Evolutionary conservation across 257 asterid genomes (phyloP).

Genomic region (Ajuga chamaepitys): DNA sequence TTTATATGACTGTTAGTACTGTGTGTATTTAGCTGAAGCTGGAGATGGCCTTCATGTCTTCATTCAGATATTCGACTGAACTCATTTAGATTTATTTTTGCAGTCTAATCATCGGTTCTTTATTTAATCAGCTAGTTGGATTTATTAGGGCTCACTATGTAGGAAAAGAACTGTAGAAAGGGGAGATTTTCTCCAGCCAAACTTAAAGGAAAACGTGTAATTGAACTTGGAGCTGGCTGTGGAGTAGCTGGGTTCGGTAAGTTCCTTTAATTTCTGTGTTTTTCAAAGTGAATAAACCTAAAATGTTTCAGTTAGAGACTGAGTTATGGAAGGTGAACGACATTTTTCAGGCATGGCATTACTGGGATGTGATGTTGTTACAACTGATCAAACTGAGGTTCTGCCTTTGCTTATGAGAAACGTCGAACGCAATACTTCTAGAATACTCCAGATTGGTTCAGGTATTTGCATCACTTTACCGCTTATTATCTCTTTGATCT

Average conservation of each 20-base stretch:
- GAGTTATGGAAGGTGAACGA: conserved; percentile 3
- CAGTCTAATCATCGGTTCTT: background rate
- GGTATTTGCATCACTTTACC: conserved; percentile 21
- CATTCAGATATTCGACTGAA: background rate
- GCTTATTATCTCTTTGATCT: background rate
- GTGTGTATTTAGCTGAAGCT: background rate
- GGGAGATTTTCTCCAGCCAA: conserved; percentile 85
- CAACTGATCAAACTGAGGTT: conserved; percentile 96
- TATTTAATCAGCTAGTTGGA: conserved; percentile 14
- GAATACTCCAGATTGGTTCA: conserved; percentile 68
- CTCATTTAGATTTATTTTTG: background rate
- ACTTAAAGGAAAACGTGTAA: conserved; percentile 86
- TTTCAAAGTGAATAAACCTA: background rate
- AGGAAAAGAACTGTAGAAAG: conserved; percentile 86
- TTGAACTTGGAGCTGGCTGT: conserved; percentile 99
- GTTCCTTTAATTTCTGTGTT: conserved; percentile 13
- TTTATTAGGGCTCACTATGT: conserved; percentile 14
- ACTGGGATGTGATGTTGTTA: conserved; percentile 82
- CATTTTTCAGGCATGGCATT: conserved; percentile 80
- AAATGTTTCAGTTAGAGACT: background rate
- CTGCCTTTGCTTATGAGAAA: conserved; percentile 89
- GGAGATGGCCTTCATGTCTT: background rate
- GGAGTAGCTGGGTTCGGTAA: conserved; percentile 97
- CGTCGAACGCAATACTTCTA: conserved; percentile 73
- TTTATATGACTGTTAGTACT: background rate